Evolutionary conservation across 2,329 filamentous ascomycete species (phyloP).

Genomic region (Botrytis aclada): DNA sequence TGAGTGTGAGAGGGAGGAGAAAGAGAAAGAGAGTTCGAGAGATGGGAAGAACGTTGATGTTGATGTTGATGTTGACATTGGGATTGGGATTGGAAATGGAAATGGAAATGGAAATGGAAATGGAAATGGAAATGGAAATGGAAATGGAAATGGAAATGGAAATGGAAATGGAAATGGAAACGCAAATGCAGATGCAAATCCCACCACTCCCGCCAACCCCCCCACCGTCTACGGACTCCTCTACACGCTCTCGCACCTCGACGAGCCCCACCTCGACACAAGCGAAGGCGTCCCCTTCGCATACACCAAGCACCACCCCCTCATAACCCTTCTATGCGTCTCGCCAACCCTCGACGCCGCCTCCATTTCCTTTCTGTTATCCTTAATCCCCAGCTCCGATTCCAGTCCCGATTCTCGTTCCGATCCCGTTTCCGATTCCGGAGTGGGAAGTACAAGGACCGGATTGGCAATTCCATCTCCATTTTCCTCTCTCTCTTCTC

Average conservation of each 20-base stretch:
- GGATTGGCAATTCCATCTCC: not conserved
- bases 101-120: no score
- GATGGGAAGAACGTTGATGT: not conserved
- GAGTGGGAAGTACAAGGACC: rapidly evolving
- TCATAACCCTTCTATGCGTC: not conserved
- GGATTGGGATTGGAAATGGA: no score
- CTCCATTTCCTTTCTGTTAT: not conserved
- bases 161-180: no score
- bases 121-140: no score
- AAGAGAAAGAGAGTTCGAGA: rapidly evolving
- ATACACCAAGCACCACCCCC: constrained; percentile 41
- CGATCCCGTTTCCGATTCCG: not conserved
- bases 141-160: no score
- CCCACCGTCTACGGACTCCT: constrained; percentile 49
- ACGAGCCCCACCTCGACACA: constrained; percentile 52
- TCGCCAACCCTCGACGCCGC: not conserved
- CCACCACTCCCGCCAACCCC: no score
- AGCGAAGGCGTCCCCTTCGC: constrained; percentile 61
- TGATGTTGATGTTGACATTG: no score
- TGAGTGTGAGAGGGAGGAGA: no score
- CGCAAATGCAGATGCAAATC: no score
- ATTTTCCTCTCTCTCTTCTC: not conserved
- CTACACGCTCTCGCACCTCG: constrained; percentile 49
- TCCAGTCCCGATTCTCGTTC: no score
- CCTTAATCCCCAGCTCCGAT: not conserved